Conservation (phyloP, 1,139 yeast species). For the Yamadazyma jaroonii region DNA sequence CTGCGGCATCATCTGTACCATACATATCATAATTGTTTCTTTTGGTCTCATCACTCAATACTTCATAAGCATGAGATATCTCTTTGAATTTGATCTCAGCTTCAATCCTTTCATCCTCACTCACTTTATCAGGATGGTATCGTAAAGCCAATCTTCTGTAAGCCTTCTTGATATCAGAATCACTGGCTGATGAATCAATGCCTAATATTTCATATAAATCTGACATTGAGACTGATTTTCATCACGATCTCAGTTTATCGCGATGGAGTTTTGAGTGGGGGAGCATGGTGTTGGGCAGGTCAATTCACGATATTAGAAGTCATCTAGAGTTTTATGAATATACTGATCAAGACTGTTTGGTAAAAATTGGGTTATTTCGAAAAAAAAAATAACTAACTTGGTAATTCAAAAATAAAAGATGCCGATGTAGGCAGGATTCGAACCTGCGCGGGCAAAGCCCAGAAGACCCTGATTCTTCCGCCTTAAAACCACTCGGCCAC, state of each 20-base stretch:
- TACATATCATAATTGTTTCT: constrained; percentile 57
- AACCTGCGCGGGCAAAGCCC: constrained; percentile 82
- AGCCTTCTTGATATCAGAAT: constrained; percentile 70
- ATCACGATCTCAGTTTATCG: not conserved
- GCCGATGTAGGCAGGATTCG: constrained; percentile 66
- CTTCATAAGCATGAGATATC: constrained; percentile 74
- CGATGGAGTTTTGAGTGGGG: not conserved
- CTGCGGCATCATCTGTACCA: constrained; percentile 41
- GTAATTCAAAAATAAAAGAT: not conserved
- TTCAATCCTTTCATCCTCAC: constrained; percentile 59
- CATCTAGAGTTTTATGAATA: too few species aligned
- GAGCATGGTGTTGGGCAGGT: too few species aligned
- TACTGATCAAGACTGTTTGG: too few species aligned
- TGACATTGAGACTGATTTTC: constrained; percentile 2
- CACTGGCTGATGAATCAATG: constrained; percentile 58
- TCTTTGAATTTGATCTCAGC: constrained; percentile 77
- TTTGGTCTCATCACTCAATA: constrained; percentile 46
- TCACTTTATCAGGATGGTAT: constrained; percentile 80
- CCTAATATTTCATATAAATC: constrained; percentile 69
- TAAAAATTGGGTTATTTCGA: too few species aligned
- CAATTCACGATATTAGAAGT: too few species aligned
- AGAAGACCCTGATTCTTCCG: constrained; percentile 48
- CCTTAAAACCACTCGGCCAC: constrained; percentile 55
- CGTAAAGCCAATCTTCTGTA: constrained; percentile 70
- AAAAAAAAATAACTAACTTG: not conserved